Evolutionary conservation across 148 eudicot species (phyloP).

Genomic region (Vaccinium darrowii): DNA sequence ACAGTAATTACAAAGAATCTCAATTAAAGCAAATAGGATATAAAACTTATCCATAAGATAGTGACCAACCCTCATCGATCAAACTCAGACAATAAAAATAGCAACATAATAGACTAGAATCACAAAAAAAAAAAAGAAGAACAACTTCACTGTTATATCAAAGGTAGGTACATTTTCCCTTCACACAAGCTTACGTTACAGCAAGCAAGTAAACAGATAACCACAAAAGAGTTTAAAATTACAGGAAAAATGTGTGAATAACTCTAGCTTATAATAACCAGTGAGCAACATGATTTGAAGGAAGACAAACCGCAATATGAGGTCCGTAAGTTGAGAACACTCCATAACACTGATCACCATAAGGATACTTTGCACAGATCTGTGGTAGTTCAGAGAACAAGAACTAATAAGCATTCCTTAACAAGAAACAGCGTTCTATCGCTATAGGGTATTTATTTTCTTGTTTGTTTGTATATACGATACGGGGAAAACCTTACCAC

Average conservation of each 20-base stretch:
- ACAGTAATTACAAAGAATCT: not conserved
- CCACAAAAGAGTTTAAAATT: not conserved
- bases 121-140: not conserved
- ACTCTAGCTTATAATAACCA: not conserved
- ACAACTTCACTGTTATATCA: not conserved
- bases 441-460: not conserved
- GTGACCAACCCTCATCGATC: not conserved
- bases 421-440: not conserved
- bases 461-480: not conserved
- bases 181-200: not conserved
- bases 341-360: conserved; percentile 52
- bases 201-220: not conserved
- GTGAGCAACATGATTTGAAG: conserved; percentile 9
- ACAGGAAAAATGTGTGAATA: conserved; percentile 5
- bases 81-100: not conserved
- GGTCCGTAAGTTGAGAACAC: conserved; percentile 53
- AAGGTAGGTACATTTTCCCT: not conserved
- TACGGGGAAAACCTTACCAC: conserved; percentile 35
- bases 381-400: conserved; percentile 19
- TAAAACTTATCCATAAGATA: not conserved
- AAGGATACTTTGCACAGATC: conserved; percentile 56
- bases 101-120: not conserved
- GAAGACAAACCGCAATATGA: conserved; percentile 51
- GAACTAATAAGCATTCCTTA: not conserved
- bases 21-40: not conserved